Conservation (phyloP, 2,329 filamentous ascomycete genomes). For the Curvularia sp. region DNA sequence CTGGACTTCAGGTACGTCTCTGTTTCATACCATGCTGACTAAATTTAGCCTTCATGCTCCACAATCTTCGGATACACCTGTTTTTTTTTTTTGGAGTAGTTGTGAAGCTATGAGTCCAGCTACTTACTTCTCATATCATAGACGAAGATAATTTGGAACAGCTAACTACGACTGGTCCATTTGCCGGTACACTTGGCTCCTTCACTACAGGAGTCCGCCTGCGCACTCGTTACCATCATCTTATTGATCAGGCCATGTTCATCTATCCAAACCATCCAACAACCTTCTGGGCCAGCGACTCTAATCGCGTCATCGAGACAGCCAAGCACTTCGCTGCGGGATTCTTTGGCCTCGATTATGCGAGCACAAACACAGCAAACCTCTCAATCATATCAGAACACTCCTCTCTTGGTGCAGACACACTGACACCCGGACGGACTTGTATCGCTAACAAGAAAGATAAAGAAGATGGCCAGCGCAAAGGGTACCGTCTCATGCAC, state of each 20-base stretch:
- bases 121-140: conserved; percentile 24
- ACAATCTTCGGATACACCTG: neutral
- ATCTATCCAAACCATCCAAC: conserved; percentile 19
- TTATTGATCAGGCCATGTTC: conserved; percentile 45
- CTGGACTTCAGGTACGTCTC: conserved; percentile 49
- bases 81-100: neutral
- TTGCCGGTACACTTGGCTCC: conserved; percentile 61
- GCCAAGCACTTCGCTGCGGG: conserved; percentile 62
- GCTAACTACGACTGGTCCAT: conserved; percentile 62
- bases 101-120: neutral
- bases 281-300: conserved; percentile 63
- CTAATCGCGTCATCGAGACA: conserved; percentile 62
- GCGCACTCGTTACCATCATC: conserved; percentile 60
- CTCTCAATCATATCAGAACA: conserved; percentile 63
- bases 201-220: conserved; percentile 63
- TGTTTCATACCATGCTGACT: too few species aligned
- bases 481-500: conserved; percentile 57
- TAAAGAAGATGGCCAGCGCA: conserved; percentile 55
- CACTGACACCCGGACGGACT: conserved; percentile 62
- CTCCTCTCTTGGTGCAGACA: conserved; percentile 59
- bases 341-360: conserved; percentile 62
- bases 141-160: conserved; percentile 58
- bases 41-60: neutral
- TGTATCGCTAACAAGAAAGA: conserved; percentile 52
- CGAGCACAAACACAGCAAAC: conserved; percentile 38